These are phyloP conservation scores for Parastagonospora avenae DNA, from an alignment of 2,329 filamentous ascomycete species.

Conservation along the genomic window DNA sequence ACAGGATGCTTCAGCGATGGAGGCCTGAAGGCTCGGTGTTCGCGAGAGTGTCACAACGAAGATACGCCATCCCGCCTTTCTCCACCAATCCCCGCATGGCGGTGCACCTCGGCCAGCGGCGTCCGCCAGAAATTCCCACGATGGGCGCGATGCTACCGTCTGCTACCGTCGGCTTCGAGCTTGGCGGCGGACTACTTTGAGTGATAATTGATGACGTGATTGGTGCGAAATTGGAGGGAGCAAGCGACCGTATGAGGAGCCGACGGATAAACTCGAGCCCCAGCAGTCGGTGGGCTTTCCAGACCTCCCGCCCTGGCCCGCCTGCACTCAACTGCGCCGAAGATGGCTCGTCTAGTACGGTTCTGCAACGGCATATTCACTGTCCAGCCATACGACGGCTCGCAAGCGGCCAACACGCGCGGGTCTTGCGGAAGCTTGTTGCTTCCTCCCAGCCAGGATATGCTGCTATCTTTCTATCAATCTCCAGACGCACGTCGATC, in stretches of 20 bases:
- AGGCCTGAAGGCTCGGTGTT: neutral
- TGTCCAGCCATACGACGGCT: constrained; percentile 47
- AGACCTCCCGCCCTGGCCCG: constrained; percentile 28
- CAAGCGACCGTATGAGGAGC: constrained; percentile 18
- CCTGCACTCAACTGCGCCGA: constrained; percentile 31
- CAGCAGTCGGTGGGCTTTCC: constrained; percentile 28
- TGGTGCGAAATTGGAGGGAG: constrained; percentile 37
- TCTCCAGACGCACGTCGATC: constrained; percentile 39
- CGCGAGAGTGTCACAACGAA: neutral
- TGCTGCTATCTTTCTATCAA: constrained; percentile 43
- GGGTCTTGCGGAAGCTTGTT: constrained; percentile 41
- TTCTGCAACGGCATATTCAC: constrained; percentile 44
- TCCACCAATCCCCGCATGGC: constrained; percentile 38
- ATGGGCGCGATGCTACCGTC: constrained; percentile 11
- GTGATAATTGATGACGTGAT: constrained; percentile 19
- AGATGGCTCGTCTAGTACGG: constrained; percentile 28
- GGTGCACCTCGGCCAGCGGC: constrained; percentile 9
- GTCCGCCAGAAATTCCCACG: constrained; percentile 31
- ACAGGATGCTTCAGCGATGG: neutral
- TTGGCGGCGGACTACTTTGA: constrained; percentile 23
- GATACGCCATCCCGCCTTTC: constrained; percentile 13
- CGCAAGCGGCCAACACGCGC: constrained; percentile 34
- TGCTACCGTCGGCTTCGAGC: constrained; percentile 8
- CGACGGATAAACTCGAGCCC: constrained; percentile 38
- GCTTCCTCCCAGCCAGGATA: constrained; percentile 35